phyloP scores from a whole-genome alignment of 2,329 filamentous ascomycete genomes.

The Pseudovirgaria hyperparasitica region DNA sequence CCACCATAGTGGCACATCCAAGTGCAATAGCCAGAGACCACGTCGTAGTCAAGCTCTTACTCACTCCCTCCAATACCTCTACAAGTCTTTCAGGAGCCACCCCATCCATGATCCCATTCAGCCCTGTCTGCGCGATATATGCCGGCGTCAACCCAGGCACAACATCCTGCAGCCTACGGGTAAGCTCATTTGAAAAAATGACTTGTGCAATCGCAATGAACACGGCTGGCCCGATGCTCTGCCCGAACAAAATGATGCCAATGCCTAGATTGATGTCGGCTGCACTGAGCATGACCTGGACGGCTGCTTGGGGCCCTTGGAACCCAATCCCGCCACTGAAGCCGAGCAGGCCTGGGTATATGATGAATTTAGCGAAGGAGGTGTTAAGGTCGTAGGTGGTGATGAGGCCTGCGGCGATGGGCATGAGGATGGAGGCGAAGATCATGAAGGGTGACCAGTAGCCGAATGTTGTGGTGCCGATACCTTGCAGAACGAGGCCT shows the following conservation, averaged over 20 bases:
- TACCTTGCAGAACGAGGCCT: conserved; percentile 16
- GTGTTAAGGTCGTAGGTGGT: conserved; percentile 11
- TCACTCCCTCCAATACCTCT: too few relatives aligned
- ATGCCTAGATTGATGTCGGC: conserved; percentile 2
- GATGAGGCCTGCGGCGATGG: conserved; percentile 16
- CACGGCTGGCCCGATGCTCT: conserved; percentile 11
- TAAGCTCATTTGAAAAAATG: conserved; percentile 11
- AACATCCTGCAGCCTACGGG: conserved; percentile 6
- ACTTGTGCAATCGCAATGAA: conserved; percentile 11
- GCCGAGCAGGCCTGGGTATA: conserved; percentile 14
- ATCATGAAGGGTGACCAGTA: conserved; percentile 29
- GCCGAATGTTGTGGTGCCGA: conserved; percentile 18
- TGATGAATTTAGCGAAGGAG: conserved; percentile 12
- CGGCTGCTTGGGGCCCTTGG: conserved; percentile 7
- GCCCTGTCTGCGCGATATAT: too few relatives aligned
- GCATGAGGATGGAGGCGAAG: conserved; percentile 8
- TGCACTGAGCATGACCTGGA: not conserved
- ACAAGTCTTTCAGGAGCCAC: too few relatives aligned
- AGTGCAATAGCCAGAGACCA: too few relatives aligned
- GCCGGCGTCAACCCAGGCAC: too few relatives aligned
- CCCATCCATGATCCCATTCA: too few relatives aligned
- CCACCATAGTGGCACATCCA: too few relatives aligned
- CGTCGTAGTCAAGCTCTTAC: too few relatives aligned
- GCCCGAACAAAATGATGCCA: conserved; percentile 38
- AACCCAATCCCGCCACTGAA: conserved; percentile 9